Base-by-base conservation (phyloP, 2,329 filamentous ascomycete species). In the Ophiocordyceps camponoti-rufipedis region DNA sequence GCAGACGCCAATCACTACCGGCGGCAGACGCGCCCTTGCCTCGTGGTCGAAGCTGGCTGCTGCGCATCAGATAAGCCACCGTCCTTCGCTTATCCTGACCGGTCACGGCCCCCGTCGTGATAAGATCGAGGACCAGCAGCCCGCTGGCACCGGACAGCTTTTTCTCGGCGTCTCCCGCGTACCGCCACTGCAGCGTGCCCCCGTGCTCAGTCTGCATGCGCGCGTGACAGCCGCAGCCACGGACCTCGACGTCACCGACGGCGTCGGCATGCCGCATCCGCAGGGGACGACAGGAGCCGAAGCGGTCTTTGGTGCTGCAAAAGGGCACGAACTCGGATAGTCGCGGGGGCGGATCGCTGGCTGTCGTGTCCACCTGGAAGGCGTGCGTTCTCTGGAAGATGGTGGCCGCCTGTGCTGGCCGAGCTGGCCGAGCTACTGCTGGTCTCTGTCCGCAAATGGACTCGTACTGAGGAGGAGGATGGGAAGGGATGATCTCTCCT, bases 271-370 rank as follows among this genome's bases (percentile, higher is more conserved):
- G 50, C 32, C 51, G 48, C 23, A 80, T 58, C 41, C 65, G 56
- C 3, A 75, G 75, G 7, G 70, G 65, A 2, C 65, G 64, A 39
- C 64, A 64, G 1, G 74, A 74, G 0, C 75, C 75, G 52, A 71
- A 77, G 50, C 67, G 69, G 57, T 79, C 79, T 4, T 64, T 67
- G 0, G 75, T 79, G 1, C 56, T 62, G 49, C 65, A 69, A n/a
- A 75, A 39, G n/a, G 35, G 35, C n/a, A 39, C 35, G 8, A 39
- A 39, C 35, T 39, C 35, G 1, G 35, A 39, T 16, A 39, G 16
- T n/a, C 35, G 35, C 35, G n/a, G 35, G n/a, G 35, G 16, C n/a
- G 35, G 16, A n/a, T 18, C 16, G 5, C 16, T n/a, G 16, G 35
- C 35, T 16, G 35, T 16, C 35, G 35, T 39, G 35, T 39, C 16